Evolutionary conservation across 2,329 filamentous ascomycete species (phyloP).

Genomic region (Emericellopsis cladophorae): DNA sequence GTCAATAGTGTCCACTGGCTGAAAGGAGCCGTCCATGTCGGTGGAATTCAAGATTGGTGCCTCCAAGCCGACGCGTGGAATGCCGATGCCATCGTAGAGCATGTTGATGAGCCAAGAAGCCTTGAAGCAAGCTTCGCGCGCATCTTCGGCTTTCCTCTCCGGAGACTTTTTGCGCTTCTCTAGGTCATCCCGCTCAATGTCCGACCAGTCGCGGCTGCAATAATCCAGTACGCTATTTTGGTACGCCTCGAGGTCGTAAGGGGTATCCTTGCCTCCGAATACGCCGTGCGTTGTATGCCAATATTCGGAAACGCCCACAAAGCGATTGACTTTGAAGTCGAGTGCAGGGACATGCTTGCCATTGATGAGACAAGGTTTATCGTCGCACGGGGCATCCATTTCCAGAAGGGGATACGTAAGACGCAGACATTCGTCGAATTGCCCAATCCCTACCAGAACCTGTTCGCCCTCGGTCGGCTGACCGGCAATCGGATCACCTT

Average conservation of each 20-base stretch:
- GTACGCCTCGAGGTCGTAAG: slow-evolving; percentile 85
- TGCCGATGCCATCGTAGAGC: slow-evolving; percentile 87
- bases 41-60: slow-evolving; percentile 16
- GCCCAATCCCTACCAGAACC: slow-evolving; percentile 68
- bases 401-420: slow-evolving; percentile 77
- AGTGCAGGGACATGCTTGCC: slow-evolving; percentile 89
- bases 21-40: slow-evolving; percentile 66
- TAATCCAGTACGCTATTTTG: slow-evolving; percentile 76
- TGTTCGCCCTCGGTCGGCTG: slow-evolving; percentile 9
- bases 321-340: slow-evolving; percentile 95
- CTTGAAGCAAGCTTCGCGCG: slow-evolving; percentile 90
- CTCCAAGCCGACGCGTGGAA: slow-evolving; percentile 76
- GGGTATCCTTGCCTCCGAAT: slow-evolving; percentile 66
- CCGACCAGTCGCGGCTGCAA: slow-evolving; percentile 71
- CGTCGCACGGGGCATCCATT: slow-evolving; percentile 74
- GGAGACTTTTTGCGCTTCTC: slow-evolving; percentile 55
- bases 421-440: slow-evolving; percentile 73
- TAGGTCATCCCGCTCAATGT: slow-evolving; percentile 53
- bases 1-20: slow-evolving; percentile 84
- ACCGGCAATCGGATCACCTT: background rate
- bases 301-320: slow-evolving; percentile 94
- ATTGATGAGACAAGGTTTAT: slow-evolving; percentile 78
- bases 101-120: slow-evolving; percentile 97
- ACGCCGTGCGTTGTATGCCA: slow-evolving; percentile 98
- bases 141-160: slow-evolving; percentile 66